A percentile compares a stretch with the other conserved stretches of the same genome.
Evolutionary conservation across 2,329 filamentous ascomycete species (phyloP).

Genomic region (Botryotinia narcissicola): DNA sequence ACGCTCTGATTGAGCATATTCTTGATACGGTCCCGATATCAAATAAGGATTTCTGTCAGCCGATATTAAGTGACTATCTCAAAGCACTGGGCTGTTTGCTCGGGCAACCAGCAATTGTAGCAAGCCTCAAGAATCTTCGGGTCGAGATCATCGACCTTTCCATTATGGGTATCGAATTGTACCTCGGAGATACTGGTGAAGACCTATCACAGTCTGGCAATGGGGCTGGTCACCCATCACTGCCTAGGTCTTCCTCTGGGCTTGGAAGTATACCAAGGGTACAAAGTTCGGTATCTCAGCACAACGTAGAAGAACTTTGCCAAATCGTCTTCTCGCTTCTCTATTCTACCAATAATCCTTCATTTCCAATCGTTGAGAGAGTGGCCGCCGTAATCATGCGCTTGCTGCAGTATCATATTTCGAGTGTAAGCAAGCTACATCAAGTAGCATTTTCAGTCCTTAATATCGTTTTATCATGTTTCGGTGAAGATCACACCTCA

Average conservation of each 20-base stretch:
- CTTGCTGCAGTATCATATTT: slow-evolving; percentile 58
- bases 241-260: slow-evolving; percentile 4
- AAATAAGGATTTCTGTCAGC: slow-evolving; percentile 63
- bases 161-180: slow-evolving; percentile 56
- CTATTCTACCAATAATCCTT: slow-evolving; percentile 64
- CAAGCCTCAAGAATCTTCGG: slow-evolving; percentile 64
- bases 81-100: slow-evolving; percentile 72
- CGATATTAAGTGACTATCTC: slow-evolving; percentile 73
- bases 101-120: slow-evolving; percentile 71
- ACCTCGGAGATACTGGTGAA: slow-evolving; percentile 38
- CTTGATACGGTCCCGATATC: slow-evolving; percentile 66
- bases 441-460: slow-evolving; percentile 72
- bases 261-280: slow-evolving; percentile 31
- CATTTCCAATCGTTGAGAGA: slow-evolving; percentile 53
- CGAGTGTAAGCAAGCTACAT: slow-evolving; percentile 62
- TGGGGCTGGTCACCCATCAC: slow-evolving; percentile 30
- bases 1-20: slow-evolving; percentile 77
- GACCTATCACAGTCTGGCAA: slow-evolving; percentile 28
- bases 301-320: slow-evolving; percentile 54
- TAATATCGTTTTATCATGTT: slow-evolving; percentile 65
- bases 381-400: slow-evolving; percentile 57
- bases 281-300: slow-evolving; percentile 33
- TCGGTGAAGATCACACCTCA: slow-evolving; percentile 65
- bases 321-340: slow-evolving; percentile 64
- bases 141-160: slow-evolving; percentile 51